Conservation (phyloP, 2,329 filamentous ascomycete genomes). For the Cadophora malorum region DNA sequence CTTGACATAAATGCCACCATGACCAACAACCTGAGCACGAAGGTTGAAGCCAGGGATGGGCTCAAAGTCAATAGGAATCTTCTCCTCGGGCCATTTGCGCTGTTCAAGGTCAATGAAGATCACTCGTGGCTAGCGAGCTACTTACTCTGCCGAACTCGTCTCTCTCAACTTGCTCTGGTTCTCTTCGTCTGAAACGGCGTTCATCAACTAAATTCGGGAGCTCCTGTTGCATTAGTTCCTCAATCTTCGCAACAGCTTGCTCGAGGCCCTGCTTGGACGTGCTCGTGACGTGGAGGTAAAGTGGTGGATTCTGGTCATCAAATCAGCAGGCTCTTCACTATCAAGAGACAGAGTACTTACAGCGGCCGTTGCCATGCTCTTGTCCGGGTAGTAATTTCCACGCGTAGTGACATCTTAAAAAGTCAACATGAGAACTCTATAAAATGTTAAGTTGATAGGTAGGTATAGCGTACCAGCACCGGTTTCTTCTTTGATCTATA, state of each 20-base stretch:
- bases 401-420: constrained; percentile 96
- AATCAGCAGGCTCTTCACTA: constrained; percentile 30
- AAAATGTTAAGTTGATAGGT: constrained; percentile 46
- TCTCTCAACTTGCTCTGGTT: constrained; percentile 80
- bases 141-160: constrained; percentile 91
- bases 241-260: constrained; percentile 82
- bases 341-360: constrained; percentile 58
- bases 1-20: constrained; percentile 94
- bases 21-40: constrained; percentile 93
- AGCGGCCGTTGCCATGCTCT: constrained; percentile 92
- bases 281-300: constrained; percentile 95
- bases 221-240: constrained; percentile 96
- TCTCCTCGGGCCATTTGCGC: constrained; percentile 99
- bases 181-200: constrained; percentile 84
- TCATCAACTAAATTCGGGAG: constrained; percentile 95
- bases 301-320: constrained; percentile 75
- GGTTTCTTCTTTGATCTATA: constrained; percentile 99
- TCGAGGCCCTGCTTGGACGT: constrained; percentile 92
- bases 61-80: constrained; percentile 88
- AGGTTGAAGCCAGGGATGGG: constrained; percentile 94
- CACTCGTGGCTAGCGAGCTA: too few relatives aligned
- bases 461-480: constrained; percentile 92
- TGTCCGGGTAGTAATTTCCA: constrained; percentile 96
- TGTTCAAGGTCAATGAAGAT: constrained; percentile 48
- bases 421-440: constrained; percentile 60